Evolutionary conservation across 1,284 basidiomycete species (phyloP).

Genomic region (Ceratobasidium sp.): DNA sequence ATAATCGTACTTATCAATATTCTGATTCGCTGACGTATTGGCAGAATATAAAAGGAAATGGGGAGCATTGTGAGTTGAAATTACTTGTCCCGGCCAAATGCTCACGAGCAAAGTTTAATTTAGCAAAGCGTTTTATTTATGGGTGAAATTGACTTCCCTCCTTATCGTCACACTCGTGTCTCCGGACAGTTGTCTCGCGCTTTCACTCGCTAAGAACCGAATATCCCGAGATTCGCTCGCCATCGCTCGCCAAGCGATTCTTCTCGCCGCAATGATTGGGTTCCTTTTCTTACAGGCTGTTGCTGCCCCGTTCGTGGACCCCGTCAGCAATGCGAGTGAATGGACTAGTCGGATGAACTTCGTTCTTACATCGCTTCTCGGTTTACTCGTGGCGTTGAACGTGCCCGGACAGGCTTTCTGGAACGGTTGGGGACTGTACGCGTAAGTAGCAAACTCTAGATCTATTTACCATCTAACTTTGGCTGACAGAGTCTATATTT

Average conservation of each 20-base stretch:
- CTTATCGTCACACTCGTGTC: conserved; percentile 76
- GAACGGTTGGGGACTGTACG: conserved; percentile 72
- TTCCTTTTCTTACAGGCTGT: conserved; percentile 75
- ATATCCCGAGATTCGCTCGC: conserved; percentile 61
- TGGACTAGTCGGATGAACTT: conserved; percentile 80
- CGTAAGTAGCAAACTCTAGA: conserved; percentile 61
- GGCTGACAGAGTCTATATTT: conserved; percentile 68
- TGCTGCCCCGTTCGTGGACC: conserved; percentile 76
- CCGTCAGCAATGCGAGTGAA: conserved; percentile 81
- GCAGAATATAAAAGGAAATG: conserved; percentile 77
- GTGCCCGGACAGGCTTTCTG: conserved; percentile 68
- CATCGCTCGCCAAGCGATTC: conserved; percentile 73
- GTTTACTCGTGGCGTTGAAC: conserved; percentile 70
- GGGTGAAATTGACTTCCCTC: conserved; percentile 77
- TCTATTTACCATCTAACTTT: conserved; percentile 4
- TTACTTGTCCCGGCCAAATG: neutral
- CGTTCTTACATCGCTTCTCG: conserved; percentile 72
- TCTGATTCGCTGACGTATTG: neutral
- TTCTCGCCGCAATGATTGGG: conserved; percentile 69
- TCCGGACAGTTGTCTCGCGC: conserved; percentile 77
- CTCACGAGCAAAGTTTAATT: neutral
- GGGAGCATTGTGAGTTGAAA: conserved; percentile 65
- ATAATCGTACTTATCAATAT: conserved; percentile 44
- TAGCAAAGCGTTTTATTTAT: conserved; percentile 68
- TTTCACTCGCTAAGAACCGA: conserved; percentile 57